Evolutionary conservation across 2,329 filamentous ascomycete species (phyloP).

Genomic region (Alternaria ethzedia): DNA sequence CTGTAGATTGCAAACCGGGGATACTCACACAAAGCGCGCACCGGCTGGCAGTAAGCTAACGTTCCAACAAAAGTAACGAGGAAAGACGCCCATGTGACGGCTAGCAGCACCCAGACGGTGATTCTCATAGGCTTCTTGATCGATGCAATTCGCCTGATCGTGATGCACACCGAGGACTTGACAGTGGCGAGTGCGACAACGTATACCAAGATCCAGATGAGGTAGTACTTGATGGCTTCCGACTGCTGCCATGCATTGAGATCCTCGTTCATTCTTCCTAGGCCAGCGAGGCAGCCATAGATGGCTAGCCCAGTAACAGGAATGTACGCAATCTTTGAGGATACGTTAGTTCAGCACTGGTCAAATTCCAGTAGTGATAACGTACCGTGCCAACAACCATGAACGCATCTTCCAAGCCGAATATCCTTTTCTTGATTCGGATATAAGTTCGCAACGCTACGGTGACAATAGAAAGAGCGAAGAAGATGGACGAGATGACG

Average conservation of each 20-base stretch:
- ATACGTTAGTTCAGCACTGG: neutral
- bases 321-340: neutral
- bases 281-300: slow-evolving; percentile 15
- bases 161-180: slow-evolving; percentile 33
- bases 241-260: slow-evolving; percentile 28
- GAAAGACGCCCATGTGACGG: slow-evolving; percentile 29
- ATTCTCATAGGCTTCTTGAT: slow-evolving; percentile 23
- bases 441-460: slow-evolving; percentile 25
- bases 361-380: neutral
- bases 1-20: neutral
- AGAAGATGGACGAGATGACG: slow-evolving; percentile 19
- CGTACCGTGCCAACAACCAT: slow-evolving; percentile 19
- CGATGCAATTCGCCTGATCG: slow-evolving; percentile 32
- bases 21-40: slow-evolving; percentile 11
- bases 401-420: slow-evolving; percentile 26
- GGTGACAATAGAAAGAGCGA: slow-evolving; percentile 19
- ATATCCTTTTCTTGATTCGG: slow-evolving; percentile 20
- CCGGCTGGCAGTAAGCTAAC: slow-evolving; percentile 24
- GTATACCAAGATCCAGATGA: slow-evolving; percentile 34
- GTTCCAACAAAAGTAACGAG: slow-evolving; percentile 30
- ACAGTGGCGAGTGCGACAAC: slow-evolving; percentile 29
- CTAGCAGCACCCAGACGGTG: slow-evolving; percentile 20
- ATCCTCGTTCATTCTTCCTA: slow-evolving; percentile 23
- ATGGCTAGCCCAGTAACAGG: neutral
- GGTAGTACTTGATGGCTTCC: slow-evolving; percentile 30